Percentiles rank a stretch among this genome's conserved stretches.
phyloP scores from a whole-genome alignment of 2,329 filamentous ascomycete genomes.

The Aspergillus sp. region DNA sequence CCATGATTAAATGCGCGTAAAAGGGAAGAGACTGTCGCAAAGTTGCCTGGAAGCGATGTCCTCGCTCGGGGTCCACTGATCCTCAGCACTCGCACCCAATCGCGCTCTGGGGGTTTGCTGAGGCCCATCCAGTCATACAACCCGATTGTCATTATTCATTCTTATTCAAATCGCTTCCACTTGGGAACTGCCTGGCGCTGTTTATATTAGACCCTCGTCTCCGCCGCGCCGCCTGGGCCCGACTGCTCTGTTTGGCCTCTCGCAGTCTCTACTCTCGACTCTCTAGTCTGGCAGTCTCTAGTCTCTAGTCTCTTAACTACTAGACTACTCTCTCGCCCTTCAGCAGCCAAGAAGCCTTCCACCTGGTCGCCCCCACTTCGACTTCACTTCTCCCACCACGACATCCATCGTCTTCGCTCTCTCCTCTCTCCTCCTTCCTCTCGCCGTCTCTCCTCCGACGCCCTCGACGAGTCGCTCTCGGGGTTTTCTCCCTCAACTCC shows the following conservation, averaged over 20 bases:
- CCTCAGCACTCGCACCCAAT: not conserved
- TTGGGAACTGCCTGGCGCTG: not conserved
- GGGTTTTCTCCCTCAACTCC: not conserved
- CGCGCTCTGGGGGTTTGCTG: no score
- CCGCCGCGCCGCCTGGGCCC: not conserved
- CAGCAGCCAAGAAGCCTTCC: constrained; percentile 6
- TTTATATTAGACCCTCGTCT: not conserved
- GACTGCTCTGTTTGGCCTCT: not conserved
- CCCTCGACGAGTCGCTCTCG: not conserved
- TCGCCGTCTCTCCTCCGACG: not conserved
- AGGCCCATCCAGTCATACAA: constrained; percentile 8
- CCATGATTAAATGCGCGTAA: not conserved
- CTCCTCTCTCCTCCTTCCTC: not conserved
- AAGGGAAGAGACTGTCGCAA: not conserved
- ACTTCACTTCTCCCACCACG: constrained; percentile 7
- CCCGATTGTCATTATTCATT: constrained; percentile 15
- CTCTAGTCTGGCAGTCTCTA: no score
- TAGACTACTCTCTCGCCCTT: no score
- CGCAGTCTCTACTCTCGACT: not conserved
- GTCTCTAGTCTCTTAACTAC: no score
- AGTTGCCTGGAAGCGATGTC: constrained; percentile 19
- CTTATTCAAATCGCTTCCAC: not conserved
- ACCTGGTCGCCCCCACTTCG: constrained; percentile 10
- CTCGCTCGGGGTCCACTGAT: constrained; percentile 15
- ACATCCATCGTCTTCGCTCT: not conserved